Conservation (phyloP, 768 basidiomycete species). For the Psilocybe sp. region DNA sequence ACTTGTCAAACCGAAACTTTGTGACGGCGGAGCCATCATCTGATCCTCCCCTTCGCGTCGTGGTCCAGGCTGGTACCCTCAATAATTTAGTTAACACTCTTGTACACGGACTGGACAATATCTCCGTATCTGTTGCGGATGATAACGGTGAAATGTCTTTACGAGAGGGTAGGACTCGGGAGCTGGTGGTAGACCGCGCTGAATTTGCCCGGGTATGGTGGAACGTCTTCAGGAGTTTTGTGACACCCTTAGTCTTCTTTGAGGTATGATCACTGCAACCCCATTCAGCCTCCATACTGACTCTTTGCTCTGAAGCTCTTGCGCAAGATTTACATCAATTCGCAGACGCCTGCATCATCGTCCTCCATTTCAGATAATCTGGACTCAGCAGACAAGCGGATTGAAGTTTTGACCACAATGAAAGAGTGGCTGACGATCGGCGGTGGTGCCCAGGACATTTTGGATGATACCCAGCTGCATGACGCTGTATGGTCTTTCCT, state of each 20-base stretch:
- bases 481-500: constrained; percentile 60
- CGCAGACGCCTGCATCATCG: constrained; percentile 39
- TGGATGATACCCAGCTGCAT: constrained; percentile 69
- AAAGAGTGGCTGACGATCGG: constrained; percentile 73
- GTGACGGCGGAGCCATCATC: constrained; percentile 61
- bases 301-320: constrained; percentile 50
- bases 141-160: constrained; percentile 86
- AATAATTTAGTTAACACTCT: constrained; percentile 72
- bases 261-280: constrained; percentile 50
- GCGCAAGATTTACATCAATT: constrained; percentile 67
- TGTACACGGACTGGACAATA: constrained; percentile 72
- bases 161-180: constrained; percentile 68
- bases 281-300: not conserved
- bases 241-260: constrained; percentile 79
- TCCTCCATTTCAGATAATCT: constrained; percentile 45
- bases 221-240: constrained; percentile 79
- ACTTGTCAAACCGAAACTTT: constrained; percentile 54
- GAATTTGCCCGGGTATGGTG: constrained; percentile 83
- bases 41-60: constrained; percentile 70
- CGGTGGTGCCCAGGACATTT: constrained; percentile 74
- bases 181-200: constrained; percentile 65
- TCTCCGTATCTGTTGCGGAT: constrained; percentile 79
- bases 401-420: constrained; percentile 61
- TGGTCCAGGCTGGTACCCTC: constrained; percentile 77
- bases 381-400: constrained; percentile 48